Evolutionary conservation across 352 stramenopile genomes (phyloP).

Genomic region (Blastocystis sp.): DNA sequence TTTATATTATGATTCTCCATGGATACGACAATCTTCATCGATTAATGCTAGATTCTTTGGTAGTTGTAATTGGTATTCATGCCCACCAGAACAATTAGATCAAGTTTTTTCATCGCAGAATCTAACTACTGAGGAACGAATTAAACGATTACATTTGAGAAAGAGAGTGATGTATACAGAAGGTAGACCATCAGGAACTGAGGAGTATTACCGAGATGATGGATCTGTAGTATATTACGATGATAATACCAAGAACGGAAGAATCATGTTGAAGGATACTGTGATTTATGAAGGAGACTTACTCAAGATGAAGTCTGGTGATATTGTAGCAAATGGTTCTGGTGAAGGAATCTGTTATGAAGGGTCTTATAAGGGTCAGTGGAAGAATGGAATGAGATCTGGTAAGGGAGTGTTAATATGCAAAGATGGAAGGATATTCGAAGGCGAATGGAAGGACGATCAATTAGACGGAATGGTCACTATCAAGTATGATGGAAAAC

Average conservation of each 20-base stretch:
- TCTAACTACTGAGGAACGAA: background rate
- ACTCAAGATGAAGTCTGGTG: background rate
- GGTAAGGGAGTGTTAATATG: background rate
- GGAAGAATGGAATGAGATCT: background rate
- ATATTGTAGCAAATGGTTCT: background rate
- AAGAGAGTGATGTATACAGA: background rate
- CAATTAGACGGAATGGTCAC: background rate
- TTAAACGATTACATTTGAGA: too few species aligned
- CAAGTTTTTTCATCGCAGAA: background rate
- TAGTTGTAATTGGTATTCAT: background rate
- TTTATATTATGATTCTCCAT: background rate
- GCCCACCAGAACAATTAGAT: background rate
- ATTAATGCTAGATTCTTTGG: background rate
- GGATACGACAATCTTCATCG: background rate
- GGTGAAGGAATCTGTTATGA: background rate
- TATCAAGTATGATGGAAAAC: background rate
- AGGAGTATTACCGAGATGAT: too few species aligned
- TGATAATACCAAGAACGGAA: background rate
- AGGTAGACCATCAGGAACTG: background rate
- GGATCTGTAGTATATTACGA: too few species aligned
- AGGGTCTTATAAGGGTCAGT: background rate
- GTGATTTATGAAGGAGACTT: background rate
- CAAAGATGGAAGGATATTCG: background rate
- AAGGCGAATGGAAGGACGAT: background rate
- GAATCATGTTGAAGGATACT: background rate